phyloP scores from a whole-genome alignment of 2,329 filamentous ascomycete species.

The Trichoderma polysporum region DNA sequence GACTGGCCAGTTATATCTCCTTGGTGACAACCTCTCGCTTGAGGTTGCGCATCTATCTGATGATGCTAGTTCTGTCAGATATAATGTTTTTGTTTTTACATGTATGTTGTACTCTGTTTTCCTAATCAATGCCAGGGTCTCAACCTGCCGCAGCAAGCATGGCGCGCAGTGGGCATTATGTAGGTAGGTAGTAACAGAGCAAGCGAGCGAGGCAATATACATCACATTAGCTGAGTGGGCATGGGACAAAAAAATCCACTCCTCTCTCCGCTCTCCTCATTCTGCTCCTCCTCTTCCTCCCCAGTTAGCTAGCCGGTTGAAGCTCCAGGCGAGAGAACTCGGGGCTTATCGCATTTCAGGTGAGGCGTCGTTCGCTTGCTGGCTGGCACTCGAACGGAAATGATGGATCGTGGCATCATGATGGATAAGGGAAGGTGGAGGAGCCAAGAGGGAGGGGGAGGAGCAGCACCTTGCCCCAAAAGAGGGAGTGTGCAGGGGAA shows the following conservation, averaged over 20 bases:
- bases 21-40: conserved; percentile 2
- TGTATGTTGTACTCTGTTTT: not conserved
- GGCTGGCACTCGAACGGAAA: not conserved
- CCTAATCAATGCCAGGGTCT: not conserved
- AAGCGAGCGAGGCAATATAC: not conserved
- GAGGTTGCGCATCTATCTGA: not conserved
- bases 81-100: not conserved
- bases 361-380: conserved; percentile 18
- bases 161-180: conserved; percentile 6
- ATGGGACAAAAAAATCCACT: not conserved
- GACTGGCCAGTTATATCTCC: not conserved
- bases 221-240: conserved; percentile 5
- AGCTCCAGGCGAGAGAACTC: not conserved
- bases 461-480: not conserved
- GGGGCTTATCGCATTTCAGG: conserved; percentile 20
- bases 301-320: not conserved
- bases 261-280: not conserved
- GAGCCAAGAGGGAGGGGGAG: not conserved
- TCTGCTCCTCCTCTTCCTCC: too few relatives aligned
- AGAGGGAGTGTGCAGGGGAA: conserved; percentile 12
- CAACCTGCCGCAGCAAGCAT: conserved; percentile 9
- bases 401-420: conserved; percentile 18
- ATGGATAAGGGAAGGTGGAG: not conserved
- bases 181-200: not conserved
- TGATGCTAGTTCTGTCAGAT: conserved; percentile 2